Percentiles rank a stretch among this genome's conserved stretches.
Evolutionary conservation across 257 asterid species (phyloP).

Genomic region (Fraxinus quadrangulata): DNA sequence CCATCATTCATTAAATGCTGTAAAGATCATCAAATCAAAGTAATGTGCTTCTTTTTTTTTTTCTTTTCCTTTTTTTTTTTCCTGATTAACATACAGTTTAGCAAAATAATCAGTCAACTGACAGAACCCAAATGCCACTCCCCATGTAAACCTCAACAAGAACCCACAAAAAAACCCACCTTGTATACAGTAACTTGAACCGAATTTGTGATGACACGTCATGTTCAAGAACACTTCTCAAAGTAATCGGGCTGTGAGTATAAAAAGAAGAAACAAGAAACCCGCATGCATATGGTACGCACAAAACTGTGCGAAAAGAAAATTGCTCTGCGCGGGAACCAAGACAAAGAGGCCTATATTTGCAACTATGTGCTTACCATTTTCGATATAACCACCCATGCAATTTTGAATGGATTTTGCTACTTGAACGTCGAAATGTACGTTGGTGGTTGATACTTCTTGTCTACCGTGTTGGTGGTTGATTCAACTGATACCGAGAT

Average conservation of each 20-base stretch:
- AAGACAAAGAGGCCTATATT: constrained; percentile 24
- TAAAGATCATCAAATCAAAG: constrained; percentile 28
- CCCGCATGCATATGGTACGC: constrained; percentile 40
- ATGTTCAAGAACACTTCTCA: background rate
- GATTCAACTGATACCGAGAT: constrained; percentile 63
- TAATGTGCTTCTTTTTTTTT: background rate
- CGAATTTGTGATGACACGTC: background rate
- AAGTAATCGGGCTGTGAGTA: constrained; percentile 1
- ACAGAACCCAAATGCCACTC: constrained; percentile 75
- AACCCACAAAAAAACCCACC: constrained; percentile 34
- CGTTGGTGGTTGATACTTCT: constrained; percentile 49
- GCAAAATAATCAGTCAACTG: constrained; percentile 33
- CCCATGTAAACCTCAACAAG: constrained; percentile 51
- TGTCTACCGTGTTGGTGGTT: constrained; percentile 71
- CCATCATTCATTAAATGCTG: constrained; percentile 39
- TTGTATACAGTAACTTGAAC: constrained; percentile 13
- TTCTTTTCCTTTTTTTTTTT: too few species aligned
- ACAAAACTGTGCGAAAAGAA: background rate
- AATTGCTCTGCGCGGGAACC: constrained; percentile 21
- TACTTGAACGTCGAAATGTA: too few species aligned
- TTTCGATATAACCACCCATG: constrained; percentile 37
- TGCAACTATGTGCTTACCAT: constrained; percentile 48
- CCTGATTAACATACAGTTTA: background rate
- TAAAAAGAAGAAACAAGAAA: constrained; percentile 24
- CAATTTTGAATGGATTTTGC: too few species aligned